Base-by-base conservation (phyloP, 2,329 filamentous ascomycete species). In the Ceratocystis eucalypticola region DNA sequence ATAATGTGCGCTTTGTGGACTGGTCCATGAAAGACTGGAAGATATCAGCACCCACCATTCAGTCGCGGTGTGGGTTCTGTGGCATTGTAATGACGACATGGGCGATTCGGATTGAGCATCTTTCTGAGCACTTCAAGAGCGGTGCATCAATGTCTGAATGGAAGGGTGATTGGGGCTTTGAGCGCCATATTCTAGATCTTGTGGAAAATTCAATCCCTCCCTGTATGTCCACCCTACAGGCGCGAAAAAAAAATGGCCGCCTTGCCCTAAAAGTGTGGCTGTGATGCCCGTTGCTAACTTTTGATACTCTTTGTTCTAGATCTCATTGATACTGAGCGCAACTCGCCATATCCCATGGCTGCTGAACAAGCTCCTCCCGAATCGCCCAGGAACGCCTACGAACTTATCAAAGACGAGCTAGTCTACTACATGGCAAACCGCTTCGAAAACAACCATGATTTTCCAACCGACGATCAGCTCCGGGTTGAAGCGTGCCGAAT, bases 101-200 rank as follows among this genome's bases (percentile, higher is more conserved):
- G 84, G 79, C 78, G 8, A 77, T 80, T 66, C 78, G 84, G 71
- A 77, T 82, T 17, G 84, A 87, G 70, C 84, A 87, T 71, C 75
- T 87, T 48, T 84, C 84, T n/a, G 83, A 86, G 69, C 84, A 87
- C 74, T 87, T 86, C 77, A 86, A 85, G 74, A 81, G 79, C 30
- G 84, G 84, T 75, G 82, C 80, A 69, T 83, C 81, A 71, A 87
- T 87, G 84, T 82, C 81, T 69, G 82, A 86, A 74, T 87, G 84
- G 84, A 84, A 85, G 78, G 84, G 84, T 76, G 84, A 85, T 74
- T 86, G 84, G 84, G 84, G 84, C 78, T 86, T 87, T 69, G 84
- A 86, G 66, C 76, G 77, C 33, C 80, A 82, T 45, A 80, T 87
- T 53, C 76, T 85, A 70, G 78, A 84, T 69, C 81, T 86, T 77